A percentile compares a stretch with the other conserved stretches of the same genome.
Conservation (phyloP, 805 yeast species). For the Teunomyces aglyptinius region DNA sequence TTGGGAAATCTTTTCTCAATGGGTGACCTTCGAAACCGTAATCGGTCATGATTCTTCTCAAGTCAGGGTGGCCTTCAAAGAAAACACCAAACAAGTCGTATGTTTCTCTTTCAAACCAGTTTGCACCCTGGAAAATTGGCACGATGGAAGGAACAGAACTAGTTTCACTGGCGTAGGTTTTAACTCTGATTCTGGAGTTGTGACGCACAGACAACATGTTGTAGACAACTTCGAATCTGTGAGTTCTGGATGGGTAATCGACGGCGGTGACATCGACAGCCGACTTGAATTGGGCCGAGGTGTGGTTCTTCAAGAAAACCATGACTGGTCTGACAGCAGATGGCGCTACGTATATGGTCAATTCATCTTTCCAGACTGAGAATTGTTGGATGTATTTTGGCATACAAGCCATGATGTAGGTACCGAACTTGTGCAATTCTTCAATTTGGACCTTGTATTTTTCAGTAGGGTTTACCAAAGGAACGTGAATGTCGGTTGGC, state of each 20-base stretch:
- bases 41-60: constrained; percentile 87
- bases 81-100: constrained; percentile 85
- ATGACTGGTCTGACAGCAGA: constrained; percentile 69
- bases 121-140: constrained; percentile 73
- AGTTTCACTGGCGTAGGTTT: constrained; percentile 83
- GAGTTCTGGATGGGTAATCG: constrained; percentile 79
- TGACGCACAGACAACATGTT: constrained; percentile 76
- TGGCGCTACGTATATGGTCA: constrained; percentile 74
- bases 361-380: constrained; percentile 88
- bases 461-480: constrained; percentile 75
- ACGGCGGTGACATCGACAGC: constrained; percentile 83
- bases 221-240: constrained; percentile 85
- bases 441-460: constrained; percentile 63
- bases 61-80: constrained; percentile 86
- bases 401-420: constrained; percentile 70
- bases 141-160: constrained; percentile 78
- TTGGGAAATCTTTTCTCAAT: constrained; percentile 87
- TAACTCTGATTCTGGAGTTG: constrained; percentile 84
- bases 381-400: constrained; percentile 84
- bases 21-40: constrained; percentile 94
- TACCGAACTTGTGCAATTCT: constrained; percentile 79
- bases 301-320: constrained; percentile 70
- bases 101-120: constrained; percentile 90
- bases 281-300: constrained; percentile 75
- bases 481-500: constrained; percentile 35